Evolutionary conservation across 306 rosid genomes (phyloP).

Genomic region (Boehmeria nivea): DNA sequence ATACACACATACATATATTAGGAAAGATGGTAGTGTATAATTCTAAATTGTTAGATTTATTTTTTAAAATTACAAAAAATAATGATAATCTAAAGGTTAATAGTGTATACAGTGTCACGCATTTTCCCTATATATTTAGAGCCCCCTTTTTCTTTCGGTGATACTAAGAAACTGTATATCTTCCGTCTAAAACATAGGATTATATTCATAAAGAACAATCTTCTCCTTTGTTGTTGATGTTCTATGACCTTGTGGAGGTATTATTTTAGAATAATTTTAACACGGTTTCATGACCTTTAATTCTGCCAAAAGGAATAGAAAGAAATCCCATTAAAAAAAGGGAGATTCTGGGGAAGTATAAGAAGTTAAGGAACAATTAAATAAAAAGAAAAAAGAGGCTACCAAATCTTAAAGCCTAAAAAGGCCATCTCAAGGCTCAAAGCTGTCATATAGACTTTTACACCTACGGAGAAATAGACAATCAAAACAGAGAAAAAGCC

Average conservation of each 20-base stretch:
- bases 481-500: neutral
- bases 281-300: neutral
- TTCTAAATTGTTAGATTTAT: too few species aligned
- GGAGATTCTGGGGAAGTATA: neutral
- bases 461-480: neutral
- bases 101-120: too few species aligned
- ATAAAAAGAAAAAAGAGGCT: neutral
- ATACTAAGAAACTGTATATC: too few species aligned
- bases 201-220: too few species aligned
- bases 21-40: too few species aligned
- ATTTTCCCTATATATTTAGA: too few species aligned
- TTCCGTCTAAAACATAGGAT: too few species aligned
- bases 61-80: too few species aligned
- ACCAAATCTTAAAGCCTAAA: neutral
- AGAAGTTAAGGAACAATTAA: neutral
- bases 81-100: too few species aligned
- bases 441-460: constrained; percentile 7
- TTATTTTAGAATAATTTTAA: neutral
- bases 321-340: neutral
- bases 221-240: neutral
- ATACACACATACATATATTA: too few species aligned
- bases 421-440: too few species aligned
- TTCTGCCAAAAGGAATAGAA: constrained; percentile 1
- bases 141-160: too few species aligned
- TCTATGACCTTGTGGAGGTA: neutral